Base-by-base conservation (phyloP, 768 basidiomycete species). In the Mycena crocata region DNA sequence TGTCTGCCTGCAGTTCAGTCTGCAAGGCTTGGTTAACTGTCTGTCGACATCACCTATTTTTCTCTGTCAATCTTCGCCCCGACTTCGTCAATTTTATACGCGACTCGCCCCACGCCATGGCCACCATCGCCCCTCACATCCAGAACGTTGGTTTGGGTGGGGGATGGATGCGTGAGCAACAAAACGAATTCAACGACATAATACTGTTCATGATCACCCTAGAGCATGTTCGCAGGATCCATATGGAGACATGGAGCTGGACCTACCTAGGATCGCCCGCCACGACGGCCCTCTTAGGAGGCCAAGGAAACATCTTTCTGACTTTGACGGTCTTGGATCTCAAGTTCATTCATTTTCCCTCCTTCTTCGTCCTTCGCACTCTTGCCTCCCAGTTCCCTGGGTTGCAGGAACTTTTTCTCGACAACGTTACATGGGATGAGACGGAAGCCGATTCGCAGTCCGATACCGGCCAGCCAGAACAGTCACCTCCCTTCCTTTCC, bases 321-420 rank as follows among this genome's bases (percentile, higher is more conserved):
- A 89, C 70, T 81, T 79, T 67, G 80, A 86, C 66, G 83, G 86
- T 68, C 72, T 83, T 62, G 86, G 91, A 72, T 57, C 72, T 82
- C 35, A 70, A 69, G 50, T 76, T 70, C 44, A 70, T 76, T 42
- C 71, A 70, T 13, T 78, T 80, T 46, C 68, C 77, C 48, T 78
- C 80, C 17, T 78, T 79, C 44, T 74, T 88, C 86, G 1, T 91
- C 87, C 74, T 76, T 76, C 14, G 84, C 85, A 31, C 88, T 84
- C 32, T 79, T 74, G 28, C 84, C 78, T 62, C 82, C 84, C 24
- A 83, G 86, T 81, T 94, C 37, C 74, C 79, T 37, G 78, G 87
- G 26, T 81, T 89, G 5, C 81, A 79, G 57, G 83, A 85, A 48
- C 70, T 81, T 32, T 65, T 64, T n/a, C 69, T 81, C 48, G 86